Percentiles rank a stretch among this genome's conserved stretches.
Evolutionary conservation across 768 basidiomycete species (phyloP).

Genomic region (Naganishia vaughanmartiniae): DNA sequence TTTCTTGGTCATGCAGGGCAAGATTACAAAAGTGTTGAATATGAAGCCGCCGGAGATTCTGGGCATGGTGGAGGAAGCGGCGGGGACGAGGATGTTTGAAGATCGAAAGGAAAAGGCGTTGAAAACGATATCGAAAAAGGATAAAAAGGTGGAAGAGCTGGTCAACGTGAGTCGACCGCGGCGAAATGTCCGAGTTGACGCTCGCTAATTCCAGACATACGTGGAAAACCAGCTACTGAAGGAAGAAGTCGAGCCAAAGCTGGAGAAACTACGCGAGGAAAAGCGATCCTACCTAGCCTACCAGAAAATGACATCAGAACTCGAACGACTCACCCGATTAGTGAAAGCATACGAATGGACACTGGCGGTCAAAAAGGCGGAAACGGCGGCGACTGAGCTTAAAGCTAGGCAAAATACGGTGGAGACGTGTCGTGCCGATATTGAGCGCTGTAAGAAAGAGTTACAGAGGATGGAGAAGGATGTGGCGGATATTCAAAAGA

Average conservation of each 20-base stretch:
- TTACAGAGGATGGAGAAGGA: conserved; percentile 63
- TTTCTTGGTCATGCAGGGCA: conserved; percentile 97
- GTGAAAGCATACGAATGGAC: conserved; percentile 88
- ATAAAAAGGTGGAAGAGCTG: conserved; percentile 90
- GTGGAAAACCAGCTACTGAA: conserved; percentile 59
- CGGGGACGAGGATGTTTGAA: conserved; percentile 98
- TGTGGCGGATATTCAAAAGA: conserved; percentile 64
- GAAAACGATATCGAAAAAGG: conserved; percentile 95
- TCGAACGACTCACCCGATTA: conserved; percentile 77
- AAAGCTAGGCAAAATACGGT: conserved; percentile 42
- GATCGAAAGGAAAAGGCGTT: conserved; percentile 95
- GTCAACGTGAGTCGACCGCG: conserved; percentile 55
- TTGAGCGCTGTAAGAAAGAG: conserved; percentile 57
- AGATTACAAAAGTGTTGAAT: conserved; percentile 97
- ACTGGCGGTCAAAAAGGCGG: conserved; percentile 49
- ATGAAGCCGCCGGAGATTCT: conserved; percentile 98
- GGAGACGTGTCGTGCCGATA: conserved; percentile 41
- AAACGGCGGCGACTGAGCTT: conserved; percentile 42
- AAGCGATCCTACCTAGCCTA: conserved; percentile 84
- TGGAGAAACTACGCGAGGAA: conserved; percentile 83
- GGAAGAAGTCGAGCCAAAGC: conserved; percentile 91
- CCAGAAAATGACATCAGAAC: conserved; percentile 81
- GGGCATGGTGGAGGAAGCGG: conserved; percentile 97
- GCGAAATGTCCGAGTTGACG: neutral
- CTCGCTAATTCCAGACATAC: neutral